A percentile compares a stretch with the other conserved stretches of the same genome.
These are phyloP conservation scores for Ophiostoma montium DNA, from an alignment of 2,329 filamentous ascomycete species.

Conservation along the genomic window DNA sequence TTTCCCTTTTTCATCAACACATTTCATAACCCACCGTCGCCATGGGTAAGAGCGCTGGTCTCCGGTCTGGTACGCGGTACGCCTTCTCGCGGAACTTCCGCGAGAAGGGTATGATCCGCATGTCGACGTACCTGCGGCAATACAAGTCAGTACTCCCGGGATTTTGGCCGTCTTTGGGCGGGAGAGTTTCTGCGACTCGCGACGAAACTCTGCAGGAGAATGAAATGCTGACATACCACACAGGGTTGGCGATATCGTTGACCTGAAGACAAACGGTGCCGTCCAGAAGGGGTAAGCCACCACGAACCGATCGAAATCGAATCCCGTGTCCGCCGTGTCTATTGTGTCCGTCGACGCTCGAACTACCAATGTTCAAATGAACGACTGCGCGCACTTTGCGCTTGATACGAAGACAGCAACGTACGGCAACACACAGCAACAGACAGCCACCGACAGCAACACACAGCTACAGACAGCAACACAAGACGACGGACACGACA, in stretches of 20 bases:
- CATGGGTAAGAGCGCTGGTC: constrained; percentile 81
- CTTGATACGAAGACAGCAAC: too few species aligned
- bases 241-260: constrained; percentile 95
- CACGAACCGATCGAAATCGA: neutral
- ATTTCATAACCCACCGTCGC: constrained; percentile 21
- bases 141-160: constrained; percentile 55
- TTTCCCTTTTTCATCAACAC: neutral
- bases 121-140: constrained; percentile 87
- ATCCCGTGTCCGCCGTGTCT: too few species aligned
- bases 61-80: constrained; percentile 78
- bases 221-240: constrained; percentile 11
- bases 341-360: neutral
- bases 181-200: neutral
- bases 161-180: neutral
- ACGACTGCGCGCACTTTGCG: too few species aligned
- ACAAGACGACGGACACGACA: neutral
- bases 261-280: constrained; percentile 97
- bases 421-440: too few species aligned
- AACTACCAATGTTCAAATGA: too few species aligned
- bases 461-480: too few species aligned
- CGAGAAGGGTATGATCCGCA: constrained; percentile 83
- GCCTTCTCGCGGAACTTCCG: constrained; percentile 91
- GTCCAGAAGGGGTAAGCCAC: constrained; percentile 84
- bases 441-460: too few species aligned
- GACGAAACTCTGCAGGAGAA: constrained; percentile 14